Evolutionary conservation across 345 rosid genomes (phyloP).

Genomic region (Acer saccharum): DNA sequence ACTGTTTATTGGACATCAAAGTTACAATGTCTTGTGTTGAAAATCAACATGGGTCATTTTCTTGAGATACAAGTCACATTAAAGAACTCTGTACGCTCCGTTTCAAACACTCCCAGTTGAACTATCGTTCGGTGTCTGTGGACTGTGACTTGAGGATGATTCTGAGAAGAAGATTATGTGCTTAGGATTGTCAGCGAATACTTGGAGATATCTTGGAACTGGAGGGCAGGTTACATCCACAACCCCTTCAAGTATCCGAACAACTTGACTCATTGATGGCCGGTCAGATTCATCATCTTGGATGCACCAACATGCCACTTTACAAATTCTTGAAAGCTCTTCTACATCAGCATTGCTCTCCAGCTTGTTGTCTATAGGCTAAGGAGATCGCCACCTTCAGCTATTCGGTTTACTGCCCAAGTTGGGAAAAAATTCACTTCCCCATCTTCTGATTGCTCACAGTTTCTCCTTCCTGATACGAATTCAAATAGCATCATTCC

Average conservation of each 20-base stretch:
- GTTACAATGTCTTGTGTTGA: too few species aligned
- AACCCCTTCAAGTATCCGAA: slow-evolving; percentile 77
- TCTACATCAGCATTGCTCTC: slow-evolving; percentile 43
- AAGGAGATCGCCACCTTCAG: slow-evolving; percentile 48
- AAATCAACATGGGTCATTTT: too few species aligned
- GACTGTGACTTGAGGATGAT: slow-evolving; percentile 45
- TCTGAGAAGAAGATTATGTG: slow-evolving; percentile 48
- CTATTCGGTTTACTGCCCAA: slow-evolving; percentile 45
- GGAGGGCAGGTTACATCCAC: slow-evolving; percentile 58
- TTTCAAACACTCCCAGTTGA: slow-evolving; percentile 19
- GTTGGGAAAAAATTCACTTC: slow-evolving; percentile 60
- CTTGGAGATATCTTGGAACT: slow-evolving; percentile 57
- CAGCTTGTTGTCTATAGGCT: slow-evolving; percentile 52
- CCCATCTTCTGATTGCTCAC: slow-evolving; percentile 47
- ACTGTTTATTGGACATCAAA: too few species aligned
- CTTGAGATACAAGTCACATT: too few species aligned
- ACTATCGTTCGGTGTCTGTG: background rate
- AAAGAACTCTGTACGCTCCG: too few species aligned
- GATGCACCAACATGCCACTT: slow-evolving; percentile 81
- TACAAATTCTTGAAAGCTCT: slow-evolving; percentile 59
- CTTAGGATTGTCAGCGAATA: slow-evolving; percentile 36
- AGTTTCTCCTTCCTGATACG: slow-evolving; percentile 73
- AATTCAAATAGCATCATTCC: slow-evolving; percentile 86
- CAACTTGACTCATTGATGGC: slow-evolving; percentile 80
- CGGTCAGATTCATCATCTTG: slow-evolving; percentile 74